Conservation (phyloP, 306 rosid genomes). For the Pterocarpus macrocarpus region DNA sequence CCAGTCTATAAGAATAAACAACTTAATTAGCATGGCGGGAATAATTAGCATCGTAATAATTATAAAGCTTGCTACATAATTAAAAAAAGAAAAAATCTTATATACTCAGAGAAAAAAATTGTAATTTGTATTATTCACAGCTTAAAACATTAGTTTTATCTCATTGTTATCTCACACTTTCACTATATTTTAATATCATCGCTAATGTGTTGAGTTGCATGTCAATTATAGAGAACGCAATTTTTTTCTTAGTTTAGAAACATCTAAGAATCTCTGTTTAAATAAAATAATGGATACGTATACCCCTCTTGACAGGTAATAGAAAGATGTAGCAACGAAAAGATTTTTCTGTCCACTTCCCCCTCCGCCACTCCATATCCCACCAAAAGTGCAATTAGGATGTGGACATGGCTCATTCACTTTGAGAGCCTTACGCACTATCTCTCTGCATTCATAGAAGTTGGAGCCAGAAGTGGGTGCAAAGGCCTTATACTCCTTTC, state of each 20-base stretch:
- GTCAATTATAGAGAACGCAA: no score
- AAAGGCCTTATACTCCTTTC: constrained; percentile 53
- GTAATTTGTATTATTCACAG: no score
- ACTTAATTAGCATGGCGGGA: not conserved
- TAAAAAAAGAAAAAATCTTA: no score
- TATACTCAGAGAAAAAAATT: no score
- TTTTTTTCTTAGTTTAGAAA: no score
- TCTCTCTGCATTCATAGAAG: constrained; percentile 60
- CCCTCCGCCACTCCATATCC: constrained; percentile 87
- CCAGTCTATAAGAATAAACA: constrained; percentile 60
- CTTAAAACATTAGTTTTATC: no score
- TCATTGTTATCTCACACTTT: no score
- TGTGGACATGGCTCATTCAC: constrained; percentile 61
- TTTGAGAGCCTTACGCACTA: constrained; percentile 64
- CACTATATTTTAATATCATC: no score
- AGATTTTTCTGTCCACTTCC: constrained; percentile 79
- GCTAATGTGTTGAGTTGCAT: no score
- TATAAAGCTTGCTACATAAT: no score
- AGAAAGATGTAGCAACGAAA: constrained; percentile 77
- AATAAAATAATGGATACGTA: not conserved
- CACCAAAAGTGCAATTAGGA: constrained; percentile 82
- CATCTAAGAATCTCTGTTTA: no score
- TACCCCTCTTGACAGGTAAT: constrained; percentile 76
- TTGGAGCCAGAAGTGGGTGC: constrained; percentile 66
- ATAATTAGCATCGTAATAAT: not conserved